Percentiles rank a stretch among this genome's conserved stretches.
phyloP scores from a whole-genome alignment of 192 early-diverging fungal genomes.

The Entomortierella chlamydospora region DNA sequence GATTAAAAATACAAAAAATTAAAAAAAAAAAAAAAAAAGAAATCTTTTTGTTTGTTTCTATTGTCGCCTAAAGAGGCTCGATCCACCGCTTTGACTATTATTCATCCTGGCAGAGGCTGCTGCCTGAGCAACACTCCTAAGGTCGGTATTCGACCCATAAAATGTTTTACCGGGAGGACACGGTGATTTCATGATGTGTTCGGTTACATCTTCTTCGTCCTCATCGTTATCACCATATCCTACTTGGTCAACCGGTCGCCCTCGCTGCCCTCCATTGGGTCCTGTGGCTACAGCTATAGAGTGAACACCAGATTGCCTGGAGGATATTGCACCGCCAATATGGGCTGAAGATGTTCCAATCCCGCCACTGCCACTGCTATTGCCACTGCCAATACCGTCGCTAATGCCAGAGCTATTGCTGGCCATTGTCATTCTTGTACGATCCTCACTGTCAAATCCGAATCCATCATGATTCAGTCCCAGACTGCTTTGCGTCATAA shows the following conservation, averaged over 20 bases:
- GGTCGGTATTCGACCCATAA: conserved; percentile 16
- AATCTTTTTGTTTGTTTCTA: too few relatives aligned
- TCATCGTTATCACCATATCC: conserved; percentile 7
- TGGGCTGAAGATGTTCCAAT: too few relatives aligned
- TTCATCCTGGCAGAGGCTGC: too few relatives aligned
- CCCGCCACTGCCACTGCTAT: not conserved
- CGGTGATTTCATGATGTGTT: conserved; percentile 27
- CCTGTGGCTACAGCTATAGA: too few relatives aligned
- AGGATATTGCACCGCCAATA: too few relatives aligned
- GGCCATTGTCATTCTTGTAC: conserved; percentile 20
- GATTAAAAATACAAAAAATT: too few relatives aligned
- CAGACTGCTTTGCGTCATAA: conserved; percentile 49
- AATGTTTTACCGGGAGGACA: conserved; percentile 39
- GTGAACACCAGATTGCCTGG: too few relatives aligned
- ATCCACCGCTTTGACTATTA: too few relatives aligned
- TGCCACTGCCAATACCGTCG: not conserved
- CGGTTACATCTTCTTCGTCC: conserved; percentile 23
- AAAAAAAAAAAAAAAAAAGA: too few relatives aligned
- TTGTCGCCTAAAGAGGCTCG: too few relatives aligned
- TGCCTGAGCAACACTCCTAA: conserved; percentile 18
- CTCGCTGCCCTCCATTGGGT: not conserved
- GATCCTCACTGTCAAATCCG: conserved; percentile 20
- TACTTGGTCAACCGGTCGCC: not conserved
- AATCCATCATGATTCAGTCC: conserved; percentile 44
- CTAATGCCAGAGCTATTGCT: not conserved